A percentile compares a stretch with the other conserved stretches of the same genome.
phyloP scores from a whole-genome alignment of 345 rosid species.

The Aegle marmelos region DNA sequence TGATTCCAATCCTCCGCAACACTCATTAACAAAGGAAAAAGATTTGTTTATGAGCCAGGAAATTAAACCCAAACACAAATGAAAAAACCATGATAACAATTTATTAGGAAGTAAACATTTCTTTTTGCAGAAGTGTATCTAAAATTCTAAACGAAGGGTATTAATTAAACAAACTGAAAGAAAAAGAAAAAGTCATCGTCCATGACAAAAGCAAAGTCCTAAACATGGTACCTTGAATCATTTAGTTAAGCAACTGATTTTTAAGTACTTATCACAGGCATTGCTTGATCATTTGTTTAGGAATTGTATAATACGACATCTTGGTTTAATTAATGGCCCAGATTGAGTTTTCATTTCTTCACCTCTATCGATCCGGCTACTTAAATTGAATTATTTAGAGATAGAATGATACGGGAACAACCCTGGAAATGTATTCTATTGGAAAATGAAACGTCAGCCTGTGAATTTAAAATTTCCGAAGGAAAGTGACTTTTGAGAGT shows the following conservation, averaged over 20 bases:
- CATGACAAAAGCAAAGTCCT: constrained; percentile 20
- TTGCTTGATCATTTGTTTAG: neutral
- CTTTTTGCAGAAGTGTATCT: constrained; percentile 22
- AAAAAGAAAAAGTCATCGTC: constrained; percentile 11
- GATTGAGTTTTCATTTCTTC: neutral
- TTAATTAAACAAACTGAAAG: constrained; percentile 7
- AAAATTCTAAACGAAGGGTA: neutral
- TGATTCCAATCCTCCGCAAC: neutral
- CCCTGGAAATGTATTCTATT: constrained; percentile 12
- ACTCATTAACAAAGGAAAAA: neutral
- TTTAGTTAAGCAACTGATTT: neutral
- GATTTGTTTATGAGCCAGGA: neutral
- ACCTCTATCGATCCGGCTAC: constrained; percentile 13
- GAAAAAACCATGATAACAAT: neutral
- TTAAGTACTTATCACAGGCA: neutral
- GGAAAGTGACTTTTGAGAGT: constrained; percentile 22
- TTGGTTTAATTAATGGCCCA: neutral
- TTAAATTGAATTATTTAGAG: neutral
- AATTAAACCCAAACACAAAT: neutral
- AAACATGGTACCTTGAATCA: constrained; percentile 9
- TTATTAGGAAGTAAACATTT: constrained; percentile 4
- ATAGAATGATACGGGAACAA: constrained; percentile 10
- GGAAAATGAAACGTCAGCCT: constrained; percentile 20
- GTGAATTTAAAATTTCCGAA: constrained; percentile 12
- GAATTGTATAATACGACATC: neutral